Conservation (phyloP, 2,329 filamentous ascomycete genomes). For the Setomelanomma holmii region DNA sequence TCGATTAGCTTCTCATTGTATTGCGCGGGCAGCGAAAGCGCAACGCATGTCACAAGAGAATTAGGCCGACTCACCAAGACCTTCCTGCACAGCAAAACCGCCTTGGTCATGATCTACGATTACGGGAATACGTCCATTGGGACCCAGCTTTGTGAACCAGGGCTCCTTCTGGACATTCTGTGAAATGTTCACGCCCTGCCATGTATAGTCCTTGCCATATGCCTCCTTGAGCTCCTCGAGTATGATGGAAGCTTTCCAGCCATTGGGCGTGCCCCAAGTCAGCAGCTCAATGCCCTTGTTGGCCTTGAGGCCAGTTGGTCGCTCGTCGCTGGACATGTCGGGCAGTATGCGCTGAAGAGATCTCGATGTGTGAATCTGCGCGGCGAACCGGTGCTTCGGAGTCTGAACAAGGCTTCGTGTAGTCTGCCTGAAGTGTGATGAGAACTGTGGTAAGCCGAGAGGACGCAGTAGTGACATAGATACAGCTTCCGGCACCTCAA, state of each 20-base stretch:
- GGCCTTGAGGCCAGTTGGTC: conserved; percentile 65
- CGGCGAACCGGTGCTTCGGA: conserved; percentile 15
- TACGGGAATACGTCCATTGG: conserved; percentile 71
- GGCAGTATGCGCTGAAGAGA: conserved; percentile 20
- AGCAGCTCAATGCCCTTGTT: conserved; percentile 70
- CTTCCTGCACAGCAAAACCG: conserved; percentile 61
- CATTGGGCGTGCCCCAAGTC: conserved; percentile 60
- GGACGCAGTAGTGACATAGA: conserved; percentile 31
- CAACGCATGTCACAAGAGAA: no score
- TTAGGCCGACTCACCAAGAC: conserved; percentile 46
- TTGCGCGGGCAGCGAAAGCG: no score
- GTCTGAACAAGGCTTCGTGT: conserved; percentile 17
- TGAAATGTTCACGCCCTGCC: conserved; percentile 63
- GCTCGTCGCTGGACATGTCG: conserved; percentile 36
- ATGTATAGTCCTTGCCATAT: conserved; percentile 66
- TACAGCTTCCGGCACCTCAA: conserved; percentile 11
- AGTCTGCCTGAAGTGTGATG: conserved; percentile 20
- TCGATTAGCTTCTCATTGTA: conserved; percentile 15
- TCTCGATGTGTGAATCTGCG: conserved; percentile 29
- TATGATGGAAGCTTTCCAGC: conserved; percentile 65
- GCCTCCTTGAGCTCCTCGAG: conserved; percentile 72
- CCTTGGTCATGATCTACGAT: conserved; percentile 71
- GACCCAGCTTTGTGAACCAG: conserved; percentile 69
- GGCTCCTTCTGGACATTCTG: conserved; percentile 71
- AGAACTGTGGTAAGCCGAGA: conserved; percentile 21